These are phyloP conservation scores for Smittium culicis DNA, from an alignment of 371 early-diverging fungal genomes.

Conservation along the genomic window DNA sequence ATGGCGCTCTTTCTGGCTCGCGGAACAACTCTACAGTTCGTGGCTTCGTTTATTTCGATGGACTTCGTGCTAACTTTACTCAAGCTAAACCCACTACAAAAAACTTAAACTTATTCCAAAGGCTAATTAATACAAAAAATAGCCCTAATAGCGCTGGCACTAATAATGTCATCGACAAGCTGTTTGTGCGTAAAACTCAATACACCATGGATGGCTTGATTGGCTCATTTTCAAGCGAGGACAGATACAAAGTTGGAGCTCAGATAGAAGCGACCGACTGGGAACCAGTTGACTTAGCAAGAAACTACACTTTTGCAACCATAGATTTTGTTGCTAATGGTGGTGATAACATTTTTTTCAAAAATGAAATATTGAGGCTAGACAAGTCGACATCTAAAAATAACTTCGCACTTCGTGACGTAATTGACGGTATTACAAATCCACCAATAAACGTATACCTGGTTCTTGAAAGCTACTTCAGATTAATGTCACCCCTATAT, in stretches of 20 bases:
- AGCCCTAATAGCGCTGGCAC: neutral
- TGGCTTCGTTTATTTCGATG: constrained; percentile 10
- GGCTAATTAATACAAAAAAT: too few relatives aligned
- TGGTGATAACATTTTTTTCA: constrained; percentile 41
- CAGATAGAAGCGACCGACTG: constrained; percentile 16
- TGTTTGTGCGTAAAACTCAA: constrained; percentile 7
- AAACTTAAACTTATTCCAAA: constrained; percentile 12
- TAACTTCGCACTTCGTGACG: neutral
- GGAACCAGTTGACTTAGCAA: constrained; percentile 18
- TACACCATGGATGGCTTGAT: neutral
- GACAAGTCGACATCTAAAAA: neutral
- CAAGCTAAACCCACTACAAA: neutral
- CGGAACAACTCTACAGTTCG: constrained; percentile 10
- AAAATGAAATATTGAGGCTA: neutral
- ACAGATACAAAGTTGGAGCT: neutral
- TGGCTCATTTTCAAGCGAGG: neutral
- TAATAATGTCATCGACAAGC: constrained; percentile 2
- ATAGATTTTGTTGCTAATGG: constrained; percentile 41
- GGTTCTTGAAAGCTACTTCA: constrained; percentile 5
- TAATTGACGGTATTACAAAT: neutral
- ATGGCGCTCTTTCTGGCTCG: constrained; percentile 11
- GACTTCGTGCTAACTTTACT: constrained; percentile 11
- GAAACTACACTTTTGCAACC: constrained; percentile 36
- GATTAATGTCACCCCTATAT: neutral
- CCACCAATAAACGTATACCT: neutral